phyloP scores from a whole-genome alignment of 805 yeast species.

The Metschnikowia orientalis region DNA sequence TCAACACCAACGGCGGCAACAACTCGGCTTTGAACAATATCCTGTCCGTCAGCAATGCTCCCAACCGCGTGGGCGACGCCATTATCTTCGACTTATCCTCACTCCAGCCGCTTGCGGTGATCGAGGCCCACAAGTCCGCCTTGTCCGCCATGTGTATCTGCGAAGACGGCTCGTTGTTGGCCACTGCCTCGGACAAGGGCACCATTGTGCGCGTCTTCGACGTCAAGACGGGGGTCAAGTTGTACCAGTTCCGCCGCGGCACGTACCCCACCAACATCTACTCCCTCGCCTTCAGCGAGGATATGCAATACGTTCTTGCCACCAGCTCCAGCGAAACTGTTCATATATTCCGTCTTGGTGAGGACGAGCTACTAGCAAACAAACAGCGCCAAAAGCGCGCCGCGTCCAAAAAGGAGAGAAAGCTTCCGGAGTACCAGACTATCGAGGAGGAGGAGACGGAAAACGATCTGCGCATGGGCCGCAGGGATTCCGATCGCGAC shows the following conservation, averaged over 20 bases:
- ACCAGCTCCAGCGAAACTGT: conserved; percentile 88
- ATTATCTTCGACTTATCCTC: conserved; percentile 74
- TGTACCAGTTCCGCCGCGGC: conserved; percentile 78
- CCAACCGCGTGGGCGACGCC: conserved; percentile 60
- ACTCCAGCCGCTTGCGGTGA: conserved; percentile 70
- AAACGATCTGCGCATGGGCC: conserved; percentile 15
- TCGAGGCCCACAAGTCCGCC: conserved; percentile 82
- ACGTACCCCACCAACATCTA: conserved; percentile 78
- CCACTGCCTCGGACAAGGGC: conserved; percentile 88
- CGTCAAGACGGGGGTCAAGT: conserved; percentile 55
- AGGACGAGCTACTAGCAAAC: conserved; percentile 39
- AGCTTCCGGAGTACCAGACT: conserved; percentile 19
- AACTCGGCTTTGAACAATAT: conserved; percentile 38
- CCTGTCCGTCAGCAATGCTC: conserved; percentile 37
- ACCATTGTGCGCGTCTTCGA: conserved; percentile 82
- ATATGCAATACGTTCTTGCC: conserved; percentile 70
- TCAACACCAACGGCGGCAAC: conserved; percentile 38
- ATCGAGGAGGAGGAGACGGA: conserved; percentile 23
- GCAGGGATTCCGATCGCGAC: conserved; percentile 16
- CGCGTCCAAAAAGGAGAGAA: conserved; percentile 9
- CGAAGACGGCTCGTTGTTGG: conserved; percentile 71
- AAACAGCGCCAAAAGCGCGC: conserved; percentile 31
- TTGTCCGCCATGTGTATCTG: conserved; percentile 66
- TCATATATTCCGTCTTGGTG: conserved; percentile 78
- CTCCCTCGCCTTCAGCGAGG: conserved; percentile 69